Percentiles rank a stretch among this genome's conserved stretches.
Evolutionary conservation across 2,329 filamentous ascomycete genomes (phyloP).

Genomic region (Colletotrichum falcatum): DNA sequence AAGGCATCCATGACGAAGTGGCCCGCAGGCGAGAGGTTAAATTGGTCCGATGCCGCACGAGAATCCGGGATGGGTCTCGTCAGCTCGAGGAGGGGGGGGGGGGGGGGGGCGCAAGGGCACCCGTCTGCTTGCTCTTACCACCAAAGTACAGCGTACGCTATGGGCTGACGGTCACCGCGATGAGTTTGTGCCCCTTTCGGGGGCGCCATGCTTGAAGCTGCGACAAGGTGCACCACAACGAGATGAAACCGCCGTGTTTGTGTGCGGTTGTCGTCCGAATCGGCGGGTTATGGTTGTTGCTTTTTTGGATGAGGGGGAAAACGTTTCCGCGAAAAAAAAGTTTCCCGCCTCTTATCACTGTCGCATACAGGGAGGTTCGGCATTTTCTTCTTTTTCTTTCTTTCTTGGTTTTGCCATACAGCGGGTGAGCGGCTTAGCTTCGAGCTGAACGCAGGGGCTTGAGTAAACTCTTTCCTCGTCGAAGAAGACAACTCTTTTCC

Average conservation of each 20-base stretch:
- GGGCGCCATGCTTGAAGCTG: slow-evolving; percentile 43
- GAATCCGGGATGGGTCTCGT: not conserved
- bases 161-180: slow-evolving; percentile 56
- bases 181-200: slow-evolving; percentile 54
- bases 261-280: not conserved
- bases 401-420: too few species aligned
- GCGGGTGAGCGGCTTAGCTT: too few species aligned
- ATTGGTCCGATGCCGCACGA: not conserved
- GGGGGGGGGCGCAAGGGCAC: not conserved
- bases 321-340: not conserved
- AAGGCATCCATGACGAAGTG: slow-evolving; percentile 62
- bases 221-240: not conserved
- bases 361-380: not conserved
- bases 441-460: not conserved
- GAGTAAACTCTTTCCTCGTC: too few species aligned
- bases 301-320: not conserved
- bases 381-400: not conserved
- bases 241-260: not conserved
- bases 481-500: not conserved
- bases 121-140: not conserved
- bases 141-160: slow-evolving; percentile 51
- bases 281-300: not conserved
- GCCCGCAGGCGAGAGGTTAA: slow-evolving; percentile 47
- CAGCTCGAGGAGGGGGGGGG: too few species aligned
- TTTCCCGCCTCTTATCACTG: not conserved